Conservation (phyloP, 768 basidiomycete genomes). For the Tricholoma hemisulphureum region DNA sequence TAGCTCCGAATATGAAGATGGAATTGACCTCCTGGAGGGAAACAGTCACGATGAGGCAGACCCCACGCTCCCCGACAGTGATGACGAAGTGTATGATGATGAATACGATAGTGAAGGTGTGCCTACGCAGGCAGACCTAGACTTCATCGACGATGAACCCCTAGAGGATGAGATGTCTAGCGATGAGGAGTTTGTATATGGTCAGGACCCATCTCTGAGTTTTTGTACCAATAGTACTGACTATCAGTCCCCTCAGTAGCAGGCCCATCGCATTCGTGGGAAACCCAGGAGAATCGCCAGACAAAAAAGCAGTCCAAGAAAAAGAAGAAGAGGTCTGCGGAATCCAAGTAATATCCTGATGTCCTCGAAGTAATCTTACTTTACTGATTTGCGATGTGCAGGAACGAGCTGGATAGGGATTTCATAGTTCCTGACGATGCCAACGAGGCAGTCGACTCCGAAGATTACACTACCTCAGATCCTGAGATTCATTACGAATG, state of each 20-base stretch:
- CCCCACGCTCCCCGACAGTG: not conserved
- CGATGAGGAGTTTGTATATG: not conserved
- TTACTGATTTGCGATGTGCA: not conserved
- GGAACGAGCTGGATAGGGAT: not conserved
- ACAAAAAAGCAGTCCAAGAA: not conserved
- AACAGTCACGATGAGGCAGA: not conserved
- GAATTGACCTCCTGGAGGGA: not conserved
- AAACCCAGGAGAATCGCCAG: not conserved
- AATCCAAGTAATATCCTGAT: not conserved
- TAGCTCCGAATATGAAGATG: conserved; percentile 3
- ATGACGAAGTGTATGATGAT: not conserved
- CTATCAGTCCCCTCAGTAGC: not conserved
- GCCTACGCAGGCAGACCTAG: not conserved
- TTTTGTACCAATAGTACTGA: not conserved
- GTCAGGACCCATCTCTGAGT: not conserved
- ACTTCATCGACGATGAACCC: not conserved
- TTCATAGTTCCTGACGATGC: not conserved
- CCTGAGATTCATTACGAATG: not conserved
- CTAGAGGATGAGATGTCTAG: not conserved
- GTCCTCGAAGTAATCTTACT: not conserved
- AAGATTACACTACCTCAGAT: not conserved
- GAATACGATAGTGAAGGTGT: not conserved
- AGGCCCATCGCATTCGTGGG: not conserved
- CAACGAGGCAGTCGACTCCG: not conserved
- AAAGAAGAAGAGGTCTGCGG: not conserved